A percentile compares a stretch with the other conserved stretches of the same genome.
These are phyloP conservation scores for Solanum clarkiae DNA, from an alignment of 257 asterid genomes.

Conservation along the genomic window DNA sequence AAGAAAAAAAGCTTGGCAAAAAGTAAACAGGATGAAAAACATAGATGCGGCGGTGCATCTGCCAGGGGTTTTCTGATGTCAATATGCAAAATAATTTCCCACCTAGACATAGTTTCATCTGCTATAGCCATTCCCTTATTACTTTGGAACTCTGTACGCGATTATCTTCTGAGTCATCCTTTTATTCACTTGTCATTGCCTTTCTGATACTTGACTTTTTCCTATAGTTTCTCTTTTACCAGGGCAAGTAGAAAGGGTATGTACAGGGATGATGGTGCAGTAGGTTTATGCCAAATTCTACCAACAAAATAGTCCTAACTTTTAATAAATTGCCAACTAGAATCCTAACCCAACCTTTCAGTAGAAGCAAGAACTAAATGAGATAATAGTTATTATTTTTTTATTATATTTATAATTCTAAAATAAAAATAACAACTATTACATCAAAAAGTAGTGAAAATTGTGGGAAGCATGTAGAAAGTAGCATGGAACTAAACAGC, in stretches of 20 bases:
- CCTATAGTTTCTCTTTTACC: background rate
- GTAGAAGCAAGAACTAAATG: background rate
- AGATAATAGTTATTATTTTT: background rate
- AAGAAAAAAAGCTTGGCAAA: background rate
- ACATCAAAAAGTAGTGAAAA: background rate
- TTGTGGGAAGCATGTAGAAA: background rate
- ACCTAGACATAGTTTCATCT: background rate
- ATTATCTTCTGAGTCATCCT: background rate
- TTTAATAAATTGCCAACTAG: background rate
- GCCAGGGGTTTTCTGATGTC: background rate
- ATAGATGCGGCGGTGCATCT: background rate
- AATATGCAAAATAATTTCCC: background rate
- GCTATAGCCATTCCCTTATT: background rate
- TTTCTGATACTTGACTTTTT: background rate
- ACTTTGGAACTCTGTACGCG: background rate
- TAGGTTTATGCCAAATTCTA: background rate
- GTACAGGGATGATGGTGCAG: background rate
- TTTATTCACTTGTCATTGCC: background rate
- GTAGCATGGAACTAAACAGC: background rate
- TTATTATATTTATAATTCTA: background rate
- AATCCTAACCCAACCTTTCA: background rate
- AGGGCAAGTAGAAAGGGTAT: background rate
- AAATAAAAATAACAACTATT: background rate
- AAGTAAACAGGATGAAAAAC: background rate
- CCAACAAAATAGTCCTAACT: background rate